Evolutionary conservation across 2,329 filamentous ascomycete genomes (phyloP).

Genomic region (Trichoderma koningii): DNA sequence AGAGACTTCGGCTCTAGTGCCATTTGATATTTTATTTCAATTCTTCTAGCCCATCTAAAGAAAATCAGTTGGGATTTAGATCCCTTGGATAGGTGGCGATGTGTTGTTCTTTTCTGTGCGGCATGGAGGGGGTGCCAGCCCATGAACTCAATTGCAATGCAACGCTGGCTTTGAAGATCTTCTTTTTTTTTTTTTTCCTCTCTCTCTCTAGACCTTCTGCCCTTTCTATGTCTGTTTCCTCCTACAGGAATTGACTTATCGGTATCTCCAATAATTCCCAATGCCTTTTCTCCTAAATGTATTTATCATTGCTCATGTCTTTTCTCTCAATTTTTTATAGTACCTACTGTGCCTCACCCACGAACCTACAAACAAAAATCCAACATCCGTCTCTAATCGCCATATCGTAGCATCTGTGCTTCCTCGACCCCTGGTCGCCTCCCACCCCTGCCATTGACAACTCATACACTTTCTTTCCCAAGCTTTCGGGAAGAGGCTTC

Average conservation of each 20-base stretch:
- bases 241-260: no score
- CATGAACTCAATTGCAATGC: conserved; percentile 6
- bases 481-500: conserved; percentile 26
- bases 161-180: conserved; percentile 26
- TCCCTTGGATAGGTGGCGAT: conserved; percentile 2
- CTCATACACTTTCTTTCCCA: conserved; percentile 24
- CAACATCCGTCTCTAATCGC: not conserved
- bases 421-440: conserved; percentile 8
- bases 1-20: no score
- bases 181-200: no score
- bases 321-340: not conserved
- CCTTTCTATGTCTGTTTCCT: not conserved
- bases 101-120: conserved; percentile 1
- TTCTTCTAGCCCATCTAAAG: not conserved
- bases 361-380: not conserved
- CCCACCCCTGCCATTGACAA: conserved; percentile 22
- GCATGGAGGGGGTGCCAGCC: not conserved
- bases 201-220: not conserved
- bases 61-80: not conserved
- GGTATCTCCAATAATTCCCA: no score
- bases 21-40: not conserved
- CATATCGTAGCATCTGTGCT: not conserved
- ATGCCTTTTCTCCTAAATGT: not conserved
- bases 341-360: not conserved
- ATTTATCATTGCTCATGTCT: not conserved